phyloP scores from a whole-genome alignment of 352 stramenopile species.

The Pythium grandisporangium region DNA sequence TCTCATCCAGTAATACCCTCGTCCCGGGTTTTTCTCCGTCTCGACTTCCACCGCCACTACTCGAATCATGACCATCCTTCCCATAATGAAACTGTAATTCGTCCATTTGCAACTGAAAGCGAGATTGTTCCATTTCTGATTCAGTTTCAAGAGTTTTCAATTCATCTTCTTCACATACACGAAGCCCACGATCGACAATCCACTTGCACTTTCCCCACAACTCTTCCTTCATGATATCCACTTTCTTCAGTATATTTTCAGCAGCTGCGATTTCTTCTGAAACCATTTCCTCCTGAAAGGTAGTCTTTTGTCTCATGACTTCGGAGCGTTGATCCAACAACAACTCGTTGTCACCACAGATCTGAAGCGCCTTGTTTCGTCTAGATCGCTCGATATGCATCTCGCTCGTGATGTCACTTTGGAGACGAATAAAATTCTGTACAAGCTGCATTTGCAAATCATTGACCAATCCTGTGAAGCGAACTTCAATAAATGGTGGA shows the following conservation, averaged over 20 bases:
- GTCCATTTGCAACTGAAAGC: slow-evolving; percentile 6
- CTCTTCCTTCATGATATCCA: slow-evolving; percentile 35
- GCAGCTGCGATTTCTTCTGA: slow-evolving; percentile 16
- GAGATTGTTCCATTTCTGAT: not conserved
- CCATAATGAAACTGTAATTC: slow-evolving; percentile 4
- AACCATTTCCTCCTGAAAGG: slow-evolving; percentile 12
- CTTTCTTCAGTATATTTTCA: slow-evolving; percentile 29
- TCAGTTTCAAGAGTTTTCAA: slow-evolving; percentile 10
- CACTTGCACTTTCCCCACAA: slow-evolving; percentile 21
- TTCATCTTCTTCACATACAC: slow-evolving; percentile 19
- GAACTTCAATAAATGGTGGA: slow-evolving; percentile 6
- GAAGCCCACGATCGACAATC: slow-evolving; percentile 19
- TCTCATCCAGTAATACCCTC: too few species aligned
- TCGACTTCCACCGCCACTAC: slow-evolving; percentile 7
- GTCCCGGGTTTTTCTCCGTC: too few species aligned
- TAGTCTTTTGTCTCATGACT: slow-evolving; percentile 21
- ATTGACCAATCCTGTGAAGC: slow-evolving; percentile 6
- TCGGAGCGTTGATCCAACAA: slow-evolving; percentile 19
- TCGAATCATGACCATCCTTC: slow-evolving; percentile 4
- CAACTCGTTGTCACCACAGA: slow-evolving; percentile 7
- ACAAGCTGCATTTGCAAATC: slow-evolving; percentile 5
- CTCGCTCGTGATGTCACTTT: slow-evolving; percentile 16
- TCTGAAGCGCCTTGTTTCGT: slow-evolving; percentile 10
- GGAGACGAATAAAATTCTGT: slow-evolving; percentile 4
- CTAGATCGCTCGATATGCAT: slow-evolving; percentile 14